Conservation (phyloP, 352 stramenopile genomes). For the Globisporangium cederbergense region DNA sequence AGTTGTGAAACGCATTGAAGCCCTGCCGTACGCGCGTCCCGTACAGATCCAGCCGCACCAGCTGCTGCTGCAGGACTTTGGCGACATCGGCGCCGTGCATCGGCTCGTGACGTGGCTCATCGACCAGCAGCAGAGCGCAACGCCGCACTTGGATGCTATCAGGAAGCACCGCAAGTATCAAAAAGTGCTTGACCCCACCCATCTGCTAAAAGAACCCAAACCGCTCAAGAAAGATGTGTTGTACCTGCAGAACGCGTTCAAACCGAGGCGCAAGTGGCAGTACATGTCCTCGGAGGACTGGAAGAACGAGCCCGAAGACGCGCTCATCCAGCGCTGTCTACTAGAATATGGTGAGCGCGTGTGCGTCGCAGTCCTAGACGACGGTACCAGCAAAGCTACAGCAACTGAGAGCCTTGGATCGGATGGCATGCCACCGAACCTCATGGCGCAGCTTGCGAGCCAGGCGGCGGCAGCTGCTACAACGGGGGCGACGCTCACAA, state of each 20-base stretch:
- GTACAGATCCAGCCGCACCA: constrained; percentile 61
- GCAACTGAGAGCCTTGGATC: background rate
- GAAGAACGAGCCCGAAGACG: constrained; percentile 52
- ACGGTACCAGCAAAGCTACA: background rate
- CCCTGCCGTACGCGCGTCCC: constrained; percentile 27
- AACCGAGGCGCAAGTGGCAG: constrained; percentile 41
- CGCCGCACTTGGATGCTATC: constrained; percentile 37
- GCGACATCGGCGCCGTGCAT: constrained; percentile 56
- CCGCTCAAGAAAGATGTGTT: constrained; percentile 42
- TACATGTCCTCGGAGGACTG: constrained; percentile 23
- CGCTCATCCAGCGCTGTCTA: constrained; percentile 72
- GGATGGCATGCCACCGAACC: background rate
- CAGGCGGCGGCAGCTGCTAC: constrained; percentile 40
- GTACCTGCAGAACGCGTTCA: constrained; percentile 36
- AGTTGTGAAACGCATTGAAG: constrained; percentile 38
- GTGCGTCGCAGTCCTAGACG: constrained; percentile 6
- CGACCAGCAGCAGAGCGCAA: constrained; percentile 25
- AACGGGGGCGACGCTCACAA: constrained; percentile 6
- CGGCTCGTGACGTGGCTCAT: constrained; percentile 56
- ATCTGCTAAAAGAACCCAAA: background rate
- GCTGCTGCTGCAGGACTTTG: constrained; percentile 75
- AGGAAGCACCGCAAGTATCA: constrained; percentile 30
- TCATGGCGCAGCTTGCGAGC: constrained; percentile 46
- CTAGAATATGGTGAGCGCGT: constrained; percentile 78
- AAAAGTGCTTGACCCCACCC: constrained; percentile 11